phyloP scores from a whole-genome alignment of 495 filamentous ascomycete genomes.

The Trichoderma erinaceum region DNA sequence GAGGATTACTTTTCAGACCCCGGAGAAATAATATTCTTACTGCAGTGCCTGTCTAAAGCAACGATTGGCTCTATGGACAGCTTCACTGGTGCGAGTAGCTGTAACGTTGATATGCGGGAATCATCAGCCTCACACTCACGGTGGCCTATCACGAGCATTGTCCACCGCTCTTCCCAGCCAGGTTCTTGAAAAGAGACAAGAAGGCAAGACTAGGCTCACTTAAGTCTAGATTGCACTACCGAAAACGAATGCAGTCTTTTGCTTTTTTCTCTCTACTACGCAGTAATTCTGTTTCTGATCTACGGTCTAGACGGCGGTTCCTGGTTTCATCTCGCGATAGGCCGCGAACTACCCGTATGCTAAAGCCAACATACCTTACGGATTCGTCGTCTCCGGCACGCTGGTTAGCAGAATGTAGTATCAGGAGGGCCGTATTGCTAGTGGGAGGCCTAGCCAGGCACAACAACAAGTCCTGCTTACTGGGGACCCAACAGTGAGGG shows the following conservation, averaged over 20 bases:
- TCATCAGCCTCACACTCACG: neutral
- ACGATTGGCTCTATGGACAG: neutral
- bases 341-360: neutral
- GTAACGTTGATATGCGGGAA: neutral
- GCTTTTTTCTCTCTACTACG: neutral
- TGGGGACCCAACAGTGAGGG: neutral
- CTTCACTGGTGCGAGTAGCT: neutral
- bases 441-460: neutral
- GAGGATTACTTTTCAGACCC: neutral
- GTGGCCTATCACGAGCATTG: neutral
- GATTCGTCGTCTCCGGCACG: neutral
- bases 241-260: neutral
- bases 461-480: neutral
- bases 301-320: neutral
- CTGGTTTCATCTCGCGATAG: neutral
- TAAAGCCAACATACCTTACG: neutral
- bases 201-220: neutral
- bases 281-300: neutral
- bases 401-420: neutral
- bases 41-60: neutral
- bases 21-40: neutral
- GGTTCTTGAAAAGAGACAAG: neutral
- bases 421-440: too few relatives aligned
- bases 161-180: constrained; percentile 10
- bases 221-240: neutral